phyloP scores from a whole-genome alignment of 1,284 basidiomycete species.

The Schizopora paradoxa region DNA sequence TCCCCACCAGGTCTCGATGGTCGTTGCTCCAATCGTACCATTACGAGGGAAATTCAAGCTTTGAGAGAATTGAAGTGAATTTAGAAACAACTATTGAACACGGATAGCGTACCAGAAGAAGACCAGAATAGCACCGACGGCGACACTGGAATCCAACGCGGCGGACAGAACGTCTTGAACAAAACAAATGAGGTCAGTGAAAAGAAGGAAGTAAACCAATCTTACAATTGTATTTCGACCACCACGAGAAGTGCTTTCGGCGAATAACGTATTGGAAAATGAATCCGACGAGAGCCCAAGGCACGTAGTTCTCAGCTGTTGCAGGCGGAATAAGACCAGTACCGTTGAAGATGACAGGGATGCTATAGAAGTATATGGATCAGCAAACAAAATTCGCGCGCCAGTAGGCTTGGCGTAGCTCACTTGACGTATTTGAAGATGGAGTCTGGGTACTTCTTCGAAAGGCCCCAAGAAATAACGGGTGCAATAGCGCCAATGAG shows the following conservation, averaged over 20 bases:
- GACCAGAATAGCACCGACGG: conserved; percentile 38
- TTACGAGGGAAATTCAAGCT: conserved; percentile 40
- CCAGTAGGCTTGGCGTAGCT: no score
- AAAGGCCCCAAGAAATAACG: conserved; percentile 31
- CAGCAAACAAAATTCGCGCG: conserved; percentile 24
- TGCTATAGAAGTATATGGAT: conserved; percentile 5
- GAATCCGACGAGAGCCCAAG: conserved; percentile 43
- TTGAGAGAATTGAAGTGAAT: not conserved
- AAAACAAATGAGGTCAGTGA: no score
- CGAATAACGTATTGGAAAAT: conserved; percentile 36
- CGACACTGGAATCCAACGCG: conserved; percentile 45
- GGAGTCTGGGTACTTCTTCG: conserved; percentile 24
- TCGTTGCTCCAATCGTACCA: conserved; percentile 37
- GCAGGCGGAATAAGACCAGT: conserved; percentile 42
- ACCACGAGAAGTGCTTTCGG: conserved; percentile 24
- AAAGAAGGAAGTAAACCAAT: conserved; percentile 7
- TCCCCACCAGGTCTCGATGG: conserved; percentile 37
- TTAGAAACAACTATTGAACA: no score
- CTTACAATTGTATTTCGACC: conserved; percentile 28
- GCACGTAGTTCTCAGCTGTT: conserved; percentile 47
- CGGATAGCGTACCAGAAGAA: conserved; percentile 45
- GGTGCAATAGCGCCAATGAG: conserved; percentile 40
- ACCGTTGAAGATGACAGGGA: conserved; percentile 44
- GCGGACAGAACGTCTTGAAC: conserved; percentile 48
- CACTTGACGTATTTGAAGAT: conserved; percentile 23